phyloP scores from a whole-genome alignment of 169 alveolate species.

The Eimeria acervulina region DNA sequence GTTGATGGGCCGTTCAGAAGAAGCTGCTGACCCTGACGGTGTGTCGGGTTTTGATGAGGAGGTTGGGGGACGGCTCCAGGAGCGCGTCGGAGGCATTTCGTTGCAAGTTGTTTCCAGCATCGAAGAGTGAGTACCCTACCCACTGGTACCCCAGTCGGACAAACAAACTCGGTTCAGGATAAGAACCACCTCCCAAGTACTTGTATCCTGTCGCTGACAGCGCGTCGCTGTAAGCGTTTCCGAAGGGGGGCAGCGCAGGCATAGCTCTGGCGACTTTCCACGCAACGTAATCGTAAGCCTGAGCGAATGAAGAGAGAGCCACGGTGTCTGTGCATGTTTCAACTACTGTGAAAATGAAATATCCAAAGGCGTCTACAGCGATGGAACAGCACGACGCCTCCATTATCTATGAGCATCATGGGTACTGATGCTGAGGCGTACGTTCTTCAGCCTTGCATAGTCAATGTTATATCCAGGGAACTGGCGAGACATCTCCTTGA shows the following conservation, averaged over 20 bases:
- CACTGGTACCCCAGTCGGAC: slow-evolving; percentile 57
- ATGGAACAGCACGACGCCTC: too few relatives aligned
- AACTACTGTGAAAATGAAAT: background rate
- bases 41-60: slow-evolving; percentile 47
- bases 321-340: background rate
- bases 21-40: slow-evolving; percentile 28
- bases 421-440: background rate
- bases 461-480: slow-evolving; percentile 83
- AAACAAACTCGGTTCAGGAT: slow-evolving; percentile 50
- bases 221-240: slow-evolving; percentile 41
- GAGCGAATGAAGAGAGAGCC: background rate
- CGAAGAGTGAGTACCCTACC: slow-evolving; percentile 73
- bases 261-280: slow-evolving; percentile 66
- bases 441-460: slow-evolving; percentile 75
- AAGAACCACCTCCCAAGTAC: slow-evolving; percentile 45
- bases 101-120: slow-evolving; percentile 49
- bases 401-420: too few relatives aligned
- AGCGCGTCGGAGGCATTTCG: slow-evolving; percentile 73
- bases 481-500: slow-evolving; percentile 69
- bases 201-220: slow-evolving; percentile 36
- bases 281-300: slow-evolving; percentile 66
- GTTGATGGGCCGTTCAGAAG: background rate
- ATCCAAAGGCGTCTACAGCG: too few relatives aligned
- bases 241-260: slow-evolving; percentile 73
- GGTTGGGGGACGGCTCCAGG: slow-evolving; percentile 9